Evolutionary conservation across 257 asterid species (phyloP), one percentile per base, ranked within the genome.

Genomic region (Solanum acaule): DNA sequence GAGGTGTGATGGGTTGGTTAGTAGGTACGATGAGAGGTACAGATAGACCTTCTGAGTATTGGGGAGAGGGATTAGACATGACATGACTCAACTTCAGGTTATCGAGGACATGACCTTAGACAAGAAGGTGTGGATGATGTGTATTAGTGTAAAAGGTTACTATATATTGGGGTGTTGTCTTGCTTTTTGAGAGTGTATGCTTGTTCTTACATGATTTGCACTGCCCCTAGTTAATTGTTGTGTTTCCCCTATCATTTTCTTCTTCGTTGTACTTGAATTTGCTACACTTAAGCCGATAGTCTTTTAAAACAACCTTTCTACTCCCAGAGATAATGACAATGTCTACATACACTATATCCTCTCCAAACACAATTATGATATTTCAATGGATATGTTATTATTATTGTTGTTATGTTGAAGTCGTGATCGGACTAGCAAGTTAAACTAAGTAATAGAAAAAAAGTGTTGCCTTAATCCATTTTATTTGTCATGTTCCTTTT

Each of bases 231-330:
- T 59, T 59, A 59, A 59, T 59, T 59, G 67, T 4, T 59, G 20
- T 7, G 12, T 59, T 20, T 20, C 0, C 2, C 23, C 5, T 2
- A 20, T 0, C 25, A 20, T 59, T 59, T 59, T 20, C 67, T 59
- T 59, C 4, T 59, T 59, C 2, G 0, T 59, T 59, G 0, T 3
- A 4, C 1, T 8, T 59, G 12, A 0, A 59, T 59, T 59, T 59
- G 67, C 0, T 59, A 6, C 12, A 59, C 12, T 20, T 8, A 20
- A 59, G 5, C 0, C 0, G 2, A 59, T 20, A 56, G 11, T 5
- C 10, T 49, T 49, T 56, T 7, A 56, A 56, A 20, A 56, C 1
- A 6, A 20, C 1, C 0, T 1, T n/a, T n/a, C n/a, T n/a, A n/a
- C n/a, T n/a, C n/a, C n/a, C n/a, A n/a, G 2, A 20, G 25, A 4